Conservation (phyloP, 768 basidiomycete species). For the Rhodotorula paludigena region DNA sequence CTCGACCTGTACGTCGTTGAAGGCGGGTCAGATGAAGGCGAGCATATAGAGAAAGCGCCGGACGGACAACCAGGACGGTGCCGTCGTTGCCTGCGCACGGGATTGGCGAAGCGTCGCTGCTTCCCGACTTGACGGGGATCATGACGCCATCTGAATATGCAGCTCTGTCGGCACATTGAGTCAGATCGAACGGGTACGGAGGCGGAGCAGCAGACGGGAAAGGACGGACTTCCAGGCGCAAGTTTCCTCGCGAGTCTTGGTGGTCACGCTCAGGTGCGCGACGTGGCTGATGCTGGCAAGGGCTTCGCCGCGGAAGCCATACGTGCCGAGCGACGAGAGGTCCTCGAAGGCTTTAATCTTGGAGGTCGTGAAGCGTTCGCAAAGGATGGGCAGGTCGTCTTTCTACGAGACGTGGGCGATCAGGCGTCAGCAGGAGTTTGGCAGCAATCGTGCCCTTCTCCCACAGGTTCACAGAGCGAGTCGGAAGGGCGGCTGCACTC, state of each 20-base stretch:
- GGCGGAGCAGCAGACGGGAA: background rate
- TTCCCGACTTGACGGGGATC: conserved; percentile 64
- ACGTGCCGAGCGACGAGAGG: conserved; percentile 73
- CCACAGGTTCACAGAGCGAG: too few species aligned
- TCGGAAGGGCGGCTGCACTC: too few species aligned
- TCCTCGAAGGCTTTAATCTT: conserved; percentile 84
- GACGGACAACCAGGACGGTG: conserved; percentile 69
- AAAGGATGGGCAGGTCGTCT: conserved; percentile 79
- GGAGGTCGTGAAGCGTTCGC: conserved; percentile 91
- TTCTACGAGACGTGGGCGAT: conserved; percentile 54
- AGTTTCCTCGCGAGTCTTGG: conserved; percentile 72
- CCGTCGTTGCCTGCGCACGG: conserved; percentile 93
- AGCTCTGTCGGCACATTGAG: background rate
- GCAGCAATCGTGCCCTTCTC: too few species aligned
- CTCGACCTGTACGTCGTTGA: conserved; percentile 63
- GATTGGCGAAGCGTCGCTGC: conserved; percentile 64
- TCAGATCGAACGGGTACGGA: background rate
- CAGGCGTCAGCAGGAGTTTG: too few species aligned
- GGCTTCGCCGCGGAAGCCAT: conserved; percentile 96
- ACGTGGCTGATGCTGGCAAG: conserved; percentile 93
- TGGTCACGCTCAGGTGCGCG: conserved; percentile 78
- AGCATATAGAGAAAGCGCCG: background rate
- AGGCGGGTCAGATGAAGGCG: background rate
- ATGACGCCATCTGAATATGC: conserved; percentile 72
- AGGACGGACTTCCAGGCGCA: conserved; percentile 86